Evolutionary conservation across 1,284 basidiomycete genomes (phyloP).

Genomic region (Rhodofomes roseus): DNA sequence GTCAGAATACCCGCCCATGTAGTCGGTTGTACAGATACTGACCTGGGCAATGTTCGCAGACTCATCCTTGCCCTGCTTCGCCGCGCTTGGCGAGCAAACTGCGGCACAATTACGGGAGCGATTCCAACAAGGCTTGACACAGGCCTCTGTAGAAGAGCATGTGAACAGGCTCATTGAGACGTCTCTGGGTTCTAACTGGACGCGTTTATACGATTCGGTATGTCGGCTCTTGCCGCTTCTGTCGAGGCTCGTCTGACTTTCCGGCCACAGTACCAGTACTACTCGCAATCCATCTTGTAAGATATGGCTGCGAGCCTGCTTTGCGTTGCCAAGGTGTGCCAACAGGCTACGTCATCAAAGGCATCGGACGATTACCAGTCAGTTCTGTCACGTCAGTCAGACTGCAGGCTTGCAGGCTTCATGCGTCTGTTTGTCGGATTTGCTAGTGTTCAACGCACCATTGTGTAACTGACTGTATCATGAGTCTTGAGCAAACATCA

Average conservation of each 20-base stretch:
- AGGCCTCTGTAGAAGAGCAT: slow-evolving; percentile 84
- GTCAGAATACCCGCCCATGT: slow-evolving; percentile 34
- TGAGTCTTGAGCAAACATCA: too few relatives aligned
- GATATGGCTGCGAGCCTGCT: background rate
- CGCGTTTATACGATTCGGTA: slow-evolving; percentile 88
- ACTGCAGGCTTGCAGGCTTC: too few relatives aligned
- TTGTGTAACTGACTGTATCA: too few relatives aligned
- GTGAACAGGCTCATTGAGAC: slow-evolving; percentile 85
- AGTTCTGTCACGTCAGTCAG: too few relatives aligned
- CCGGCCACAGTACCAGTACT: slow-evolving; percentile 66
- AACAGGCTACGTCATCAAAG: too few relatives aligned
- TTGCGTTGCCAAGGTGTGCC: too few relatives aligned
- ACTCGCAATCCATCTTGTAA: slow-evolving; percentile 78
- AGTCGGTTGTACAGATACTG: background rate
- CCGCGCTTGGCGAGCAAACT: slow-evolving; percentile 88
- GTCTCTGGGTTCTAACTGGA: slow-evolving; percentile 91
- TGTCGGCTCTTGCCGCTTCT: slow-evolving; percentile 22
- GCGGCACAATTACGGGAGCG: slow-evolving; percentile 85
- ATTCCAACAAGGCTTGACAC: slow-evolving; percentile 89
- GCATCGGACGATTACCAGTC: too few relatives aligned
- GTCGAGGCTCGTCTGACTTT: background rate
- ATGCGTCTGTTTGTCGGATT: too few relatives aligned
- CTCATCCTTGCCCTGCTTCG: slow-evolving; percentile 91
- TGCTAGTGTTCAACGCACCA: too few relatives aligned
- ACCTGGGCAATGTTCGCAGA: slow-evolving; percentile 43